Conservation (phyloP, 2,329 filamentous ascomycete genomes). For the Fusarium marasasianum region DNA sequence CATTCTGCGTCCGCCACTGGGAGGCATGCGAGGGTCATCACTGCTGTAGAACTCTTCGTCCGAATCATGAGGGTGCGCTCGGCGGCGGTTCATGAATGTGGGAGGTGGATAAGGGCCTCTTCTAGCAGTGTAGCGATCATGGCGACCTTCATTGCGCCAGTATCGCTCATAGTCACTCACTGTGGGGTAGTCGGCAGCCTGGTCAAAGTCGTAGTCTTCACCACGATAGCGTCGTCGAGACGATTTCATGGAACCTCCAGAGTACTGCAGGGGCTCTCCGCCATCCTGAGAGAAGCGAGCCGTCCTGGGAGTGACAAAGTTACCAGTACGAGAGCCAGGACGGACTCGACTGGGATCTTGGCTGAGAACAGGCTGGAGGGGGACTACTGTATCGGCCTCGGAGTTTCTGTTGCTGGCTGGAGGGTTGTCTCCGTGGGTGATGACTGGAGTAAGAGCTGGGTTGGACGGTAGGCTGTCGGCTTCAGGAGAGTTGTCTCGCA, state of each 20-base stretch:
- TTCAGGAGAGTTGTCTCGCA: slow-evolving; percentile 15
- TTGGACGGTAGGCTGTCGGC: slow-evolving; percentile 9
- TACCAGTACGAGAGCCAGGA: slow-evolving; percentile 30
- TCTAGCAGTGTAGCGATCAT: slow-evolving; percentile 35
- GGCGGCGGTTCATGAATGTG: slow-evolving; percentile 37
- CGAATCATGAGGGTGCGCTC: slow-evolving; percentile 34
- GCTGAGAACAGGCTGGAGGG: slow-evolving; percentile 32
- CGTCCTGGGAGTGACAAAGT: slow-evolving; percentile 22
- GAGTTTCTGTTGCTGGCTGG: slow-evolving; percentile 11
- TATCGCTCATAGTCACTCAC: slow-evolving; percentile 39
- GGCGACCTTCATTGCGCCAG: slow-evolving; percentile 37
- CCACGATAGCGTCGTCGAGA: slow-evolving; percentile 32
- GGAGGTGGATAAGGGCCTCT: slow-evolving; percentile 39
- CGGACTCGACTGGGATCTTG: slow-evolving; percentile 32
- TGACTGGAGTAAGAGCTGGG: slow-evolving; percentile 9
- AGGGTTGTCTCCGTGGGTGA: slow-evolving; percentile 16
- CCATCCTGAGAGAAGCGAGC: slow-evolving; percentile 37
- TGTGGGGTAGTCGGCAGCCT: slow-evolving; percentile 29
- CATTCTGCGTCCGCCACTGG: slow-evolving; percentile 22
- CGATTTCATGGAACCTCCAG: slow-evolving; percentile 33
- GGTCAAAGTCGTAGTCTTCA: slow-evolving; percentile 41
- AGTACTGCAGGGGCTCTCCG: slow-evolving; percentile 34
- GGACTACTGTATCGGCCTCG: slow-evolving; percentile 33
- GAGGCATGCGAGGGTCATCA: slow-evolving; percentile 30
- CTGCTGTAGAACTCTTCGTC: slow-evolving; percentile 38